Evolutionary conservation across 192 early-diverging fungal genomes (phyloP).

Genomic region (Gryganskiella cystojenkinii): DNA sequence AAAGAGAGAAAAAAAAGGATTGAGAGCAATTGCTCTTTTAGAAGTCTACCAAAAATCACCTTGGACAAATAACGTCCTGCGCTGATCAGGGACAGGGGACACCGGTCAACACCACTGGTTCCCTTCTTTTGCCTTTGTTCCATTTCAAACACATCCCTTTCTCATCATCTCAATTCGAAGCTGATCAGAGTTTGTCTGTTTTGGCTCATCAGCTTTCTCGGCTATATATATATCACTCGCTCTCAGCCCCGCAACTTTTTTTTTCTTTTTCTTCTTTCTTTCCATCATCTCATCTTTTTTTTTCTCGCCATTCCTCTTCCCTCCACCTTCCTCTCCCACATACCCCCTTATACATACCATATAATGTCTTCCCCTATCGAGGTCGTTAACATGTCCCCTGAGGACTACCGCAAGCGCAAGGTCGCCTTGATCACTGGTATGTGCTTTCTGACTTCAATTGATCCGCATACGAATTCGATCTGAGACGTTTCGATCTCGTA

Average conservation of each 20-base stretch:
- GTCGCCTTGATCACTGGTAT: constrained; percentile 72
- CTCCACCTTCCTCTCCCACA: not conserved
- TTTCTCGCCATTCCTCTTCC: not conserved
- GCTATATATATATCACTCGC: not conserved
- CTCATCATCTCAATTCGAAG: too few relatives aligned
- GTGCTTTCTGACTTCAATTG: not conserved
- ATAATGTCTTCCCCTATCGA: constrained; percentile 50
- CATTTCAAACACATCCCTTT: too few relatives aligned
- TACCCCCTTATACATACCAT: constrained; percentile 9
- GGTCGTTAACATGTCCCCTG: constrained; percentile 56
- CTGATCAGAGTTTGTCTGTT: too few relatives aligned
- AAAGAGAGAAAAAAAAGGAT: too few relatives aligned
- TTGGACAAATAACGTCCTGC: too few relatives aligned
- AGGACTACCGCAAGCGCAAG: constrained; percentile 69
- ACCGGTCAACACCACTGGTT: too few relatives aligned
- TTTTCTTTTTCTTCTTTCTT: constrained; percentile 2
- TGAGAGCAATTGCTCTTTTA: too few relatives aligned
- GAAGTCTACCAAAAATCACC: too few relatives aligned
- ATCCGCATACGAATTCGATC: not conserved
- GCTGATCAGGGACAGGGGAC: too few relatives aligned
- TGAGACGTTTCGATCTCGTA: not conserved
- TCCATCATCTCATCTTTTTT: not conserved
- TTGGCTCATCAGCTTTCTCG: not conserved
- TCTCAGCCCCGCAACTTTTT: not conserved
- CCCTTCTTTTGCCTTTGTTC: too few relatives aligned